Percentiles rank a stretch among this genome's conserved stretches.
Conservation (phyloP, 1,139 yeast genomes). For the Torulaspora pretoriensis region DNA sequence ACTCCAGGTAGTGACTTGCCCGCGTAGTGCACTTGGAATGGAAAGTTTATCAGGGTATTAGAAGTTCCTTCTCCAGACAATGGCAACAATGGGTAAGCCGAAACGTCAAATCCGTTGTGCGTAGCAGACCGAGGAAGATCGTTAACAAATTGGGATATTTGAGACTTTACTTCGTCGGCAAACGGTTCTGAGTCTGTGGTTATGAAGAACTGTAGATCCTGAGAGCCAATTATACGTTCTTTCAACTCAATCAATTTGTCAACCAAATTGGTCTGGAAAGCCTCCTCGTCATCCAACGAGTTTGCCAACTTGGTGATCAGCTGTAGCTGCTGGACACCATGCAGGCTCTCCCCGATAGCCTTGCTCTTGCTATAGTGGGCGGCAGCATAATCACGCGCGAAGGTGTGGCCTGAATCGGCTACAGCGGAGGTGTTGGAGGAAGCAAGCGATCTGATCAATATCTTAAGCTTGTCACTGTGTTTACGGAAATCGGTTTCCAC, state of each 20-base stretch:
- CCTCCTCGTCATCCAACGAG: slow-evolving; percentile 52
- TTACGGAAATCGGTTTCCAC: slow-evolving; percentile 62
- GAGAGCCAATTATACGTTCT: slow-evolving; percentile 41
- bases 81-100: slow-evolving; percentile 14
- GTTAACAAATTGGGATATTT: slow-evolving; percentile 29
- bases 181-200: slow-evolving; percentile 51
- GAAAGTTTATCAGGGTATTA: slow-evolving; percentile 58
- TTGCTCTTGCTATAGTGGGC: slow-evolving; percentile 61
- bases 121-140: slow-evolving; percentile 22
- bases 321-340: slow-evolving; percentile 74
- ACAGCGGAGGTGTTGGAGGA: slow-evolving; percentile 74
- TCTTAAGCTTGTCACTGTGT: slow-evolving; percentile 65
- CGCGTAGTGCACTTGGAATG: slow-evolving; percentile 86
- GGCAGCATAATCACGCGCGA: slow-evolving; percentile 65
- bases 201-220: slow-evolving; percentile 50
- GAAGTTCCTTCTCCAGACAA: slow-evolving; percentile 20
- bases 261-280: slow-evolving; percentile 50
- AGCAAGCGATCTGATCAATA: slow-evolving; percentile 67
- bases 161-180: slow-evolving; percentile 29
- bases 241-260: slow-evolving; percentile 61
- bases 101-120: slow-evolving; percentile 11
- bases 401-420: slow-evolving; percentile 86
- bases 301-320: slow-evolving; percentile 60
- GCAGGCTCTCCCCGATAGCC: slow-evolving; percentile 56
- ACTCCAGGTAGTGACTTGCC: slow-evolving; percentile 68